Base-by-base conservation (phyloP, 2,329 filamentous ascomycete species). In the Penicillium psychrosexuale region DNA sequence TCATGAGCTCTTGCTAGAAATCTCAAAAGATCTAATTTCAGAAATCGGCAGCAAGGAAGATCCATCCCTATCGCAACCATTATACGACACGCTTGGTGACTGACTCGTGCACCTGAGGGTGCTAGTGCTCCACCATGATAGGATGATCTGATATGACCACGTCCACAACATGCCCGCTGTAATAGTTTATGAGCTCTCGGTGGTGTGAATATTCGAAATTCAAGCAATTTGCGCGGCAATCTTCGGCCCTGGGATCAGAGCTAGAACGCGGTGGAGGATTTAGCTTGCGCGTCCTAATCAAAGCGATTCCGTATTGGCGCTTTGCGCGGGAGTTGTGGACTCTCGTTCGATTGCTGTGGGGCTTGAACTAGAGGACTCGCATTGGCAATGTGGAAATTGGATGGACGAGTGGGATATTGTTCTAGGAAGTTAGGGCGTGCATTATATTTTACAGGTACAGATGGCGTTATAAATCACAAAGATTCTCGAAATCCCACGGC, bases 391-490 rank as follows among this genome's bases (percentile, higher is more conserved):
- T 30, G 24, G 40, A 8, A 13, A 15, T 5, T 17, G 15, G 8
- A 12, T 28, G 5, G 15, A 28, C 5, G 7, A 22, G 3, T 31
- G 42, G 12, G 12, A 22, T 17, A 2, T 45, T 33, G 17, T 22
- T 15, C 12, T 22, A 4, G n/a, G 8, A 12, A 31, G n/a, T 19
- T 44, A 1, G 22, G 19, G 19, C 19, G 2, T 43, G 17, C 17
- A 54, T 44, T 44, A 38, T 27, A 33, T 47, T 19, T 42, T 51
- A 44, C 19, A 36, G 11, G 27, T 45, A 39, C 9, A 38, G 1
- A 40, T 31, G 13, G 13, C 22, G 12, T 51, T 38, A 52, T 55
- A 58, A 27, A 24, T 37, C 28, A 59, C 58, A 63, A 17, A 56
- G 13, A 30, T 59, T 51, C 39, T 50, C 38, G 9, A 54, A 54